Evolutionary conservation across 495 filamentous ascomycete genomes (phyloP).

Genomic region (Tirmania nivea): DNA sequence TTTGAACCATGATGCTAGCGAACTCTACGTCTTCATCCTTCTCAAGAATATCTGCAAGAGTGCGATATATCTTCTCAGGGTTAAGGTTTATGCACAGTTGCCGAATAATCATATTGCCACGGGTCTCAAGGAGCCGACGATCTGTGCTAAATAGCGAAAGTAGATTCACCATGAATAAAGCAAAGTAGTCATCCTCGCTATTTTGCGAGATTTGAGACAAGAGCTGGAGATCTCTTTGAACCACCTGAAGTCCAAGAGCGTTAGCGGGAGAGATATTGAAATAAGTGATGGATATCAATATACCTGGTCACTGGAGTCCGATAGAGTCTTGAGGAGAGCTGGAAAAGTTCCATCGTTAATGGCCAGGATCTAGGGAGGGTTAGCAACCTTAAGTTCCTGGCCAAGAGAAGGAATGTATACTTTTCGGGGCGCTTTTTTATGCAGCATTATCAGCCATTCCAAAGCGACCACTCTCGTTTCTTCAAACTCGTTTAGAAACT

Average conservation of each 20-base stretch:
- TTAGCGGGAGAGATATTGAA: no score
- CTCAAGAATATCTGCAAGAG: slow-evolving; percentile 86
- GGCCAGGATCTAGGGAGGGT: slow-evolving; percentile 32
- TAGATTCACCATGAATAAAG: slow-evolving; percentile 92
- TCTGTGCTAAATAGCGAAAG: slow-evolving; percentile 91
- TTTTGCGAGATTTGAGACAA: slow-evolving; percentile 90
- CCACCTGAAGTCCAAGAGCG: slow-evolving; percentile 29
- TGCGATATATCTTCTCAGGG: slow-evolving; percentile 88
- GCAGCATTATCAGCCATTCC: slow-evolving; percentile 93
- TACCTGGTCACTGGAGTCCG: slow-evolving; percentile 68
- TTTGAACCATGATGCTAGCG: slow-evolving; percentile 98
- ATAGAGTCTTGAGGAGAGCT: slow-evolving; percentile 85
- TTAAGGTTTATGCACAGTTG: slow-evolving; percentile 85
- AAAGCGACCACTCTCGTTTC: slow-evolving; percentile 82
- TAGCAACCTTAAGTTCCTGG: not conserved
- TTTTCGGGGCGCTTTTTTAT: slow-evolving; percentile 81
- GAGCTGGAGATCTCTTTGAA: slow-evolving; percentile 83
- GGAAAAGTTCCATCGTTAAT: slow-evolving; percentile 97
- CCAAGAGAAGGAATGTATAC: slow-evolving; percentile 23
- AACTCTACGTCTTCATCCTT: slow-evolving; percentile 98
- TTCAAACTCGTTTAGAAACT: slow-evolving; percentile 93
- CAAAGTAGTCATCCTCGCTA: slow-evolving; percentile 92
- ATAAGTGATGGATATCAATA: not conserved
- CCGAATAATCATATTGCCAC: slow-evolving; percentile 89
- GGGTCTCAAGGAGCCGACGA: slow-evolving; percentile 66